A percentile compares a stretch with the other conserved stretches of the same genome.
These are phyloP conservation scores for Spirogloea muscicola DNA, from an alignment of 139 green algal genomes.

Conservation along the genomic window DNA sequence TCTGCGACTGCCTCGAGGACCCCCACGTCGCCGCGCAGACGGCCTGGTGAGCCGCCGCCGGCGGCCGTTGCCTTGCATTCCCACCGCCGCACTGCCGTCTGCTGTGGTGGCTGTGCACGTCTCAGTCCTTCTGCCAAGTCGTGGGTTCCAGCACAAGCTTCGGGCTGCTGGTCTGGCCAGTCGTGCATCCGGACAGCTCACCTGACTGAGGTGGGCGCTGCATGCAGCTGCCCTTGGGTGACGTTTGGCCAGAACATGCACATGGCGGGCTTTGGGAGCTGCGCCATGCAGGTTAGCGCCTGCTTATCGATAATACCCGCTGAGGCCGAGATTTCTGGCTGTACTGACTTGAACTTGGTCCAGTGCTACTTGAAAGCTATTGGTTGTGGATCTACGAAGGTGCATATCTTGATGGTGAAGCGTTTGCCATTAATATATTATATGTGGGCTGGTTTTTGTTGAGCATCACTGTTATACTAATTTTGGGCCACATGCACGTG, in stretches of 20 bases:
- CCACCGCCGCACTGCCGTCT: not conserved
- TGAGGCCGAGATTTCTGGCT: not conserved
- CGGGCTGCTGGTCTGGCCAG: no score
- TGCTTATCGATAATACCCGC: not conserved
- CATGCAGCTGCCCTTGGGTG: conserved; percentile 5
- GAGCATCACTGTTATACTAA: no score
- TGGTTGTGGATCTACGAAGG: not conserved
- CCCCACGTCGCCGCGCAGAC: not conserved
- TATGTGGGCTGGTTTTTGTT: not conserved
- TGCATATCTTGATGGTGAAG: not conserved
- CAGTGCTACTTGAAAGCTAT: not conserved
- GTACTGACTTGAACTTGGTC: not conserved
- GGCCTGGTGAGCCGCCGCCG: not conserved
- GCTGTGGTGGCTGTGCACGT: not conserved
- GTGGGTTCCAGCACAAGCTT: no score
- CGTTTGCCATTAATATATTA: not conserved
- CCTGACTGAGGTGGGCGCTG: no score
- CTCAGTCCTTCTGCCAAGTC: not conserved
- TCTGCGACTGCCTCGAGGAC: conserved; percentile 1
- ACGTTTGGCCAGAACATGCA: conserved; percentile 19
- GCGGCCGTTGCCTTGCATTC: not conserved
- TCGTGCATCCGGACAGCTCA: no score
- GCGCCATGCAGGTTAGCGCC: not conserved
- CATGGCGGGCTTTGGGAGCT: conserved; percentile 2
- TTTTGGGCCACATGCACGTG: no score